Evolutionary conservation across 1,139 yeast species (phyloP).

Genomic region (Diutina catenulata): DNA sequence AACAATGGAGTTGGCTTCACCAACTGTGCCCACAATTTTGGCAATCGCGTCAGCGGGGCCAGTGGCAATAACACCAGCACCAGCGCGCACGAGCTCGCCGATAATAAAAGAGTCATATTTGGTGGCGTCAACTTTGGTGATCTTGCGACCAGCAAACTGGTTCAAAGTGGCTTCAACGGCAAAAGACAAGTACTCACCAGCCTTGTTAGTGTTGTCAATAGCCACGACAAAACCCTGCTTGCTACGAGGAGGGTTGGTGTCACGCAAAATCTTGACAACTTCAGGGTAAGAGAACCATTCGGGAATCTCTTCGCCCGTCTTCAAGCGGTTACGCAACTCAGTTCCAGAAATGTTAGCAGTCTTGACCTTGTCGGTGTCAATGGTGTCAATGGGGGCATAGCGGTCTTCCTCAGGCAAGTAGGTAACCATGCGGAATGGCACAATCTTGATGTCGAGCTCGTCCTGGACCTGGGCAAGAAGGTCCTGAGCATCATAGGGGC

Average conservation of each 20-base stretch:
- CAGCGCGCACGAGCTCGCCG: slow-evolving; percentile 78
- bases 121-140: slow-evolving; percentile 49
- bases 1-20: background rate
- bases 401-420: slow-evolving; percentile 92
- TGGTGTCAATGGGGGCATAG: slow-evolving; percentile 91
- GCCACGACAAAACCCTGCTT: slow-evolving; percentile 77
- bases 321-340: slow-evolving; percentile 78
- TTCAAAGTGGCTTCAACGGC: slow-evolving; percentile 86
- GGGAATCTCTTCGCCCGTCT: slow-evolving; percentile 82
- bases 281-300: slow-evolving; percentile 97
- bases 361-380: slow-evolving; percentile 57
- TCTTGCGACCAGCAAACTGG: slow-evolving; percentile 81
- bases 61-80: slow-evolving; percentile 70
- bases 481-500: slow-evolving; percentile 94
- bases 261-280: slow-evolving; percentile 83
- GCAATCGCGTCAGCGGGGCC: slow-evolving; percentile 36
- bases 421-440: slow-evolving; percentile 95
- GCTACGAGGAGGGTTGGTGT: slow-evolving; percentile 86
- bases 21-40: slow-evolving; percentile 15
- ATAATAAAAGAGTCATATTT: slow-evolving; percentile 45
- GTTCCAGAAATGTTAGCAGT: slow-evolving; percentile 94
- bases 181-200: slow-evolving; percentile 44
- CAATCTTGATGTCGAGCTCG: slow-evolving; percentile 75
- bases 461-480: slow-evolving; percentile 63
- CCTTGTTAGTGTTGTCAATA: slow-evolving; percentile 28